Evolutionary conservation across 768 basidiomycete species (phyloP), one percentile per base, ranked within the genome.

Genomic region (Mycena epipterygia): DNA sequence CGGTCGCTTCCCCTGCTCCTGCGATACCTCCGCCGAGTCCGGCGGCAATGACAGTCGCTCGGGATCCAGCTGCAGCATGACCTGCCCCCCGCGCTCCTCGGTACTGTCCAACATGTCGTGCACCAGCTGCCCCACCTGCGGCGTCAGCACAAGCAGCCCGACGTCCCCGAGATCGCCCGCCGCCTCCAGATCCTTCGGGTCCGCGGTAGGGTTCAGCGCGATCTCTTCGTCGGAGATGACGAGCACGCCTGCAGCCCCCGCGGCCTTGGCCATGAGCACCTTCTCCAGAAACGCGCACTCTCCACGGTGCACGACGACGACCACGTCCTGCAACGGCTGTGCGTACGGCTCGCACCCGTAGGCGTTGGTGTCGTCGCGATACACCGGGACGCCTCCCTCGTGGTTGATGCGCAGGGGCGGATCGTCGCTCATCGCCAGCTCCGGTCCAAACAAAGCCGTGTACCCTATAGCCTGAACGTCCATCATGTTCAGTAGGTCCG

Each of bases 251-350:
- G 87, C 87, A 6, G 95, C 95, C 1, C 89, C 92, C 1, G 91
- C 93, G 12, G 84, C 81, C 21, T 87, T 86, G 6, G 96, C 96
- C 51, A 85, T 71, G 16, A 89, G 57, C 19, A 97, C 84, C 81
- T 99, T 99, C 73, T 94, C 88, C 17, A 95, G 80, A 81, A 99
- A 98, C 12, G 95, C 92, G 79, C 97, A 99, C 6, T 85, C 88
- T 7, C 97, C 97, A 32, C 97, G 88, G 49, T 84, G 84, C 19
- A 93, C 84, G 19, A 98, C 77, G 27, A 96, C 77, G 6, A 89
- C 84, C 48, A 85, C 87, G 55, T 87, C 84, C 14, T 82, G 79
- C 71, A 90, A 87, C 5, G 78, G 59, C 42, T 85, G 76, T 1
- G 79, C 75, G 79, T 90, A 94, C 7, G 88, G 84, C 7, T 68